These are phyloP conservation scores for Saturnispora saitoi DNA, from an alignment of 805 yeast genomes.

Conservation along the genomic window DNA sequence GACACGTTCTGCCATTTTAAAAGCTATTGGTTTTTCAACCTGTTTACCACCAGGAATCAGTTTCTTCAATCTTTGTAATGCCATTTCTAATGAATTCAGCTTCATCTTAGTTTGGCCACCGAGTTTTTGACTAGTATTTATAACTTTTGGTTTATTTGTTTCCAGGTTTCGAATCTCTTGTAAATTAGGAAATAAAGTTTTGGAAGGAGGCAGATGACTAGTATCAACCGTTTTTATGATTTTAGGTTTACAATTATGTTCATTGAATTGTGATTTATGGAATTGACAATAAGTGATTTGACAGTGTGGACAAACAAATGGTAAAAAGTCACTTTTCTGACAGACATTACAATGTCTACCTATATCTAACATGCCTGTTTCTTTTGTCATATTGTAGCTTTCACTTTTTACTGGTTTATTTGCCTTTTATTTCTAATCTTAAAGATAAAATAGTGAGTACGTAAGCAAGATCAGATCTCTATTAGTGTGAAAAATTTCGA, in stretches of 20 bases:
- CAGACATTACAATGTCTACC: slow-evolving; percentile 52
- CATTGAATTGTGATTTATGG: slow-evolving; percentile 34
- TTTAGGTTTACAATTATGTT: slow-evolving; percentile 20
- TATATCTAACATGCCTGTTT: slow-evolving; percentile 39
- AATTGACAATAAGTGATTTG: slow-evolving; percentile 38
- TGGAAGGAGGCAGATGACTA: slow-evolving; percentile 31
- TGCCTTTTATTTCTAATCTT: background rate
- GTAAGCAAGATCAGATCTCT: background rate
- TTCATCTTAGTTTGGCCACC: slow-evolving; percentile 8
- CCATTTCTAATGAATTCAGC: slow-evolving; percentile 12
- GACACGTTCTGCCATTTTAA: slow-evolving; percentile 29
- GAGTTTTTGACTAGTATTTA: slow-evolving; percentile 9
- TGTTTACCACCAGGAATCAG: slow-evolving; percentile 3
- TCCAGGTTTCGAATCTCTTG: slow-evolving; percentile 30
- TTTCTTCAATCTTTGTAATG: slow-evolving; percentile 13
- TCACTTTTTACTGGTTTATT: slow-evolving; percentile 12
- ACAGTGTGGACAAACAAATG: slow-evolving; percentile 41
- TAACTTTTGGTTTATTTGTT: slow-evolving; percentile 6
- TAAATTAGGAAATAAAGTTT: slow-evolving; percentile 45
- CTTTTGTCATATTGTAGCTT: slow-evolving; percentile 13
- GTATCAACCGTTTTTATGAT: slow-evolving; percentile 8
- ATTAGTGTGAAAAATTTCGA: background rate
- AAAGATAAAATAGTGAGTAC: background rate
- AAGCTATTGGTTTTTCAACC: slow-evolving; percentile 8
- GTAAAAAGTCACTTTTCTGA: slow-evolving; percentile 47